Conservation (phyloP, 1,284 basidiomycete genomes). For the Schizophyllum commune region DNA sequence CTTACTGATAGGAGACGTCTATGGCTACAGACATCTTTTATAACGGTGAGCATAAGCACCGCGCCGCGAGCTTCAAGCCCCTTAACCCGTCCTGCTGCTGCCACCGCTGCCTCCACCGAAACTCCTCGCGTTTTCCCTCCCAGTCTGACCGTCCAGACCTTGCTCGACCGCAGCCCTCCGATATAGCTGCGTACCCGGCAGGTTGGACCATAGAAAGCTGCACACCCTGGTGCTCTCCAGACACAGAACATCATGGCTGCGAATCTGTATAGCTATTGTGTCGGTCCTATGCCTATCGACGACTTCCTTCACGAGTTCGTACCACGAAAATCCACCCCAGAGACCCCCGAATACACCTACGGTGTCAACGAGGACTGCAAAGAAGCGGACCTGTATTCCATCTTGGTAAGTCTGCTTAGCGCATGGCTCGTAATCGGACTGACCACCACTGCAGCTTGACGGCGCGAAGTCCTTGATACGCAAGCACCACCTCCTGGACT, state of each 20-base stretch:
- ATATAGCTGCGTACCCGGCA: too few species aligned
- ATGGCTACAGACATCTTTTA: too few species aligned
- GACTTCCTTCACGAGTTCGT: not conserved
- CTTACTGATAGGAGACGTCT: too few species aligned
- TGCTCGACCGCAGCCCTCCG: too few species aligned
- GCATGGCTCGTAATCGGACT: not conserved
- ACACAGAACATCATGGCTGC: not conserved
- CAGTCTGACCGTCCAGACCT: too few species aligned
- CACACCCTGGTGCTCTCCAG: not conserved
- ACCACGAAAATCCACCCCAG: not conserved
- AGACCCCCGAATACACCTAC: not conserved
- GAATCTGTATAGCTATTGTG: not conserved
- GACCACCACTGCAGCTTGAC: not conserved
- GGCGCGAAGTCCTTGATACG: not conserved
- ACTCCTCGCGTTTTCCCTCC: too few species aligned
- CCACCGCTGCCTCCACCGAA: too few species aligned
- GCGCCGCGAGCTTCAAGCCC: too few species aligned
- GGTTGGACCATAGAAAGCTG: too few species aligned
- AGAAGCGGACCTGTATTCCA: not conserved
- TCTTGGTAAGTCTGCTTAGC: not conserved
- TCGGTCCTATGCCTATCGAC: not conserved
- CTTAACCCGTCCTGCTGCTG: too few species aligned
- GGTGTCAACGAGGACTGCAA: not conserved
- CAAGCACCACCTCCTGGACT: not conserved
- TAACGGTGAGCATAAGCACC: too few species aligned